Base-by-base conservation (phyloP, 305 asterid species). In the Solanum hybrid region DNA sequence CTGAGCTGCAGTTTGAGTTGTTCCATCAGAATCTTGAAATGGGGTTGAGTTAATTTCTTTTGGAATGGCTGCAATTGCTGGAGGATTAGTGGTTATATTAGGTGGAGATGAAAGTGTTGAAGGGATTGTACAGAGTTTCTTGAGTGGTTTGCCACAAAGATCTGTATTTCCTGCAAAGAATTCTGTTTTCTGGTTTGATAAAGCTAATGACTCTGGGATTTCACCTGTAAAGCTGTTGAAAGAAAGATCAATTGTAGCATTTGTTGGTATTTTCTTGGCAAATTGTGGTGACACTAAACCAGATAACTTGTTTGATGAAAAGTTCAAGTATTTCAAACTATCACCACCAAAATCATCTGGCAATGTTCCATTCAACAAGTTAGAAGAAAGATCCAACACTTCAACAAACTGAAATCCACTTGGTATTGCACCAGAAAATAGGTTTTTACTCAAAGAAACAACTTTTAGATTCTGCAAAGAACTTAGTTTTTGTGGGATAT, bases 21-120 rank as follows among this genome's bases (percentile, higher is more conserved):
- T 34, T 60, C 88, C 89, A 8, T 94, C 36, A 7, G 94, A 88
- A 87, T 89, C 88, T 71, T 91, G 92, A 64, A 73, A 6, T 5
- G 97, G 93, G 37, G 89, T 79, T 14, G 93, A 72, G 87, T 86
- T 93, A 37, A 94, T 90, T 20, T 94, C 93, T 90, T 94, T 93
- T 1, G 99, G 99, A 29, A 97, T 96, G 87, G 94, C 99, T 7
- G 99, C 99, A 89, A 97, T 96, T 12, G 99, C 99, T 5, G 99
- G 94, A 35, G 98, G 46, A 24, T 94, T 95, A 24, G 92, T 26
- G 1, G 96, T 81, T 26, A 82, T 86, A 71, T 93, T 95, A 2
- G 96, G 96, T 14, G 98, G 96, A 22, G 75, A 79, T 7, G 99
- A 93, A 7, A 94, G 88, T 37, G 95, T 92, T 27, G 98, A 97